phyloP scores from a whole-genome alignment of 1,139 yeast species.

The Suhomyces guaymorum region DNA sequence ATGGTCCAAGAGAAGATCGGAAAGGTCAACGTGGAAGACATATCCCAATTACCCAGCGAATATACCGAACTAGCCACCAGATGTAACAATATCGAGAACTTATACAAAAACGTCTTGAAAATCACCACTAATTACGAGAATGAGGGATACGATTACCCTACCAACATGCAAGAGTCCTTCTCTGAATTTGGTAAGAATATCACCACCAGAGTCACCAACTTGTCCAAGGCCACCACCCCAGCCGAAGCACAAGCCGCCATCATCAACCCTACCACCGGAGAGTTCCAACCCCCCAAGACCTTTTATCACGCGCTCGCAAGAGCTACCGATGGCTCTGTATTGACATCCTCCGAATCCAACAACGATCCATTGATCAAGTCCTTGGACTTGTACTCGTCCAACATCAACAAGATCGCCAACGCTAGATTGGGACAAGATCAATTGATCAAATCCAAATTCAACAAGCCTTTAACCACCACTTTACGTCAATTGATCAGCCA shows the following conservation, averaged over 20 bases:
- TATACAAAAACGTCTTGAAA: constrained; percentile 71
- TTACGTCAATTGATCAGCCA: constrained; percentile 64
- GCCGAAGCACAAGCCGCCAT: constrained; percentile 83
- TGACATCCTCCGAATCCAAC: constrained; percentile 48
- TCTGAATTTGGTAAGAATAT: constrained; percentile 72
- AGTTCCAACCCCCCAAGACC: constrained; percentile 72
- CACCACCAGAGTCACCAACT: constrained; percentile 63
- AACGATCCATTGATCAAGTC: constrained; percentile 46
- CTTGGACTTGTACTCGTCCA: constrained; percentile 46
- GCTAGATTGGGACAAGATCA: constrained; percentile 85
- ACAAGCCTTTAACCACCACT: constrained; percentile 64
- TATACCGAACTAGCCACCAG: constrained; percentile 72
- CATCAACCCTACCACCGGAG: constrained; percentile 54
- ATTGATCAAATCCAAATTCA: constrained; percentile 67
- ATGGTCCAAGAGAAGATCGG: constrained; percentile 79
- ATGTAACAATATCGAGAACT: constrained; percentile 71
- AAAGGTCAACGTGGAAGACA: constrained; percentile 65
- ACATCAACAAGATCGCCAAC: constrained; percentile 68
- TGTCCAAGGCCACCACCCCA: constrained; percentile 75
- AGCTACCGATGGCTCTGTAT: constrained; percentile 61
- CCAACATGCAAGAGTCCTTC: constrained; percentile 70
- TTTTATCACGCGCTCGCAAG: constrained; percentile 81
- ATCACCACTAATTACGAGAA: constrained; percentile 71
- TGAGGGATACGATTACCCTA: constrained; percentile 88
- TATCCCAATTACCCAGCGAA: constrained; percentile 81